Evolutionary conservation across 1,139 yeast species (phyloP).

Genomic region (Hyphopichia fennica): DNA sequence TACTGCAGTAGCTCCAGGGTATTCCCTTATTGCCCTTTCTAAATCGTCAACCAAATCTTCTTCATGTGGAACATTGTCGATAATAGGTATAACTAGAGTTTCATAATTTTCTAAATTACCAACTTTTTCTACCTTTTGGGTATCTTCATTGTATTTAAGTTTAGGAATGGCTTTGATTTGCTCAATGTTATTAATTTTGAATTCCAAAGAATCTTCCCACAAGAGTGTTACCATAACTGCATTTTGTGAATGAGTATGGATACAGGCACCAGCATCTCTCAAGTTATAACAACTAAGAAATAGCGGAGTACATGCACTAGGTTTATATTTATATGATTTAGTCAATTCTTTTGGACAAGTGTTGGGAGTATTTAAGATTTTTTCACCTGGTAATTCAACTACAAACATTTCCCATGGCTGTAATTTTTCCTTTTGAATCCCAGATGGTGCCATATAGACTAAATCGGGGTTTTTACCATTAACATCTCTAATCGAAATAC

Average conservation of each 20-base stretch:
- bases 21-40: slow-evolving; percentile 58
- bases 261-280: slow-evolving; percentile 87
- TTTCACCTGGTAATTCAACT: slow-evolving; percentile 55
- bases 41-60: slow-evolving; percentile 76
- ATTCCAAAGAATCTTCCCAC: slow-evolving; percentile 60
- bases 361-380: slow-evolving; percentile 61
- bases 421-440: slow-evolving; percentile 91
- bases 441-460: slow-evolving; percentile 87
- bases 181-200: slow-evolving; percentile 77
- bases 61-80: slow-evolving; percentile 87
- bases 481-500: slow-evolving; percentile 73
- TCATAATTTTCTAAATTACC: slow-evolving; percentile 76
- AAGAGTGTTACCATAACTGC: slow-evolving; percentile 82
- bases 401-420: slow-evolving; percentile 82
- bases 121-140: slow-evolving; percentile 53
- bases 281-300: slow-evolving; percentile 73
- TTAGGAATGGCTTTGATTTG: slow-evolving; percentile 89
- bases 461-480: slow-evolving; percentile 43
- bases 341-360: slow-evolving; percentile 41
- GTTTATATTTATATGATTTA: slow-evolving; percentile 57
- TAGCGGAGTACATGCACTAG: slow-evolving; percentile 91
- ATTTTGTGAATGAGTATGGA: slow-evolving; percentile 88
- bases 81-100: slow-evolving; percentile 79
- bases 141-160: slow-evolving; percentile 25
- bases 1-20: slow-evolving; percentile 83